Conservation (phyloP, 495 filamentous ascomycete species). For the Podospora pseudoanserina region DNA sequence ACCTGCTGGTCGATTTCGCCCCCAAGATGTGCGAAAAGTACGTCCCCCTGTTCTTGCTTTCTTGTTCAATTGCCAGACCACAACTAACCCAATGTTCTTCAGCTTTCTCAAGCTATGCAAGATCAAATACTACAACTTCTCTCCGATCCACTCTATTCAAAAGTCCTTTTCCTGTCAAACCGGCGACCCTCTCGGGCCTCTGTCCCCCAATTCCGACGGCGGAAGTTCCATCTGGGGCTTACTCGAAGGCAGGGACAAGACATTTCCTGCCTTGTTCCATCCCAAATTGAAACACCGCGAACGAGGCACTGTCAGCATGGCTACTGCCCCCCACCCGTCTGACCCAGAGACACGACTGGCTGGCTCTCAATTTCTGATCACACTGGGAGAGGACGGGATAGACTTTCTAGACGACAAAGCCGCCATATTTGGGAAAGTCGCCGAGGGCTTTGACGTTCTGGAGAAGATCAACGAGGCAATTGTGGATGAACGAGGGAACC, state of each 20-base stretch:
- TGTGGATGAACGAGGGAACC: constrained; percentile 76
- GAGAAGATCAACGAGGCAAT: constrained; percentile 92
- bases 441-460: constrained; percentile 85
- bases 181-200: constrained; percentile 85
- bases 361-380: constrained; percentile 87
- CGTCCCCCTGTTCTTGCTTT: constrained; percentile 30
- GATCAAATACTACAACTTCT: constrained; percentile 96
- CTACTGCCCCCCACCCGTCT: constrained; percentile 68
- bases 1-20: constrained; percentile 79
- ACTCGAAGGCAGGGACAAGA: constrained; percentile 63
- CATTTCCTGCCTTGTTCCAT: constrained; percentile 79
- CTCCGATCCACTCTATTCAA: constrained; percentile 82
- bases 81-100: constrained; percentile 50
- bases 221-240: constrained; percentile 89
- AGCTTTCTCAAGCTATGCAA: constrained; percentile 98
- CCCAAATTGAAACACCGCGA: constrained; percentile 82
- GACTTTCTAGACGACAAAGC: constrained; percentile 88
- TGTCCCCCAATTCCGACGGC: constrained; percentile 78
- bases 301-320: constrained; percentile 91
- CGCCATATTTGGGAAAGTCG: constrained; percentile 90
- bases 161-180: constrained; percentile 93
- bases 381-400: constrained; percentile 70
- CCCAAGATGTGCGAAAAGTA: constrained; percentile 91
- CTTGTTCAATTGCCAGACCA: constrained; percentile 11
- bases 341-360: constrained; percentile 79